Percentiles rank a stretch among this genome's conserved stretches.
Conservation (phyloP, 106 monocot species). For the Dendrobium nobile region DNA sequence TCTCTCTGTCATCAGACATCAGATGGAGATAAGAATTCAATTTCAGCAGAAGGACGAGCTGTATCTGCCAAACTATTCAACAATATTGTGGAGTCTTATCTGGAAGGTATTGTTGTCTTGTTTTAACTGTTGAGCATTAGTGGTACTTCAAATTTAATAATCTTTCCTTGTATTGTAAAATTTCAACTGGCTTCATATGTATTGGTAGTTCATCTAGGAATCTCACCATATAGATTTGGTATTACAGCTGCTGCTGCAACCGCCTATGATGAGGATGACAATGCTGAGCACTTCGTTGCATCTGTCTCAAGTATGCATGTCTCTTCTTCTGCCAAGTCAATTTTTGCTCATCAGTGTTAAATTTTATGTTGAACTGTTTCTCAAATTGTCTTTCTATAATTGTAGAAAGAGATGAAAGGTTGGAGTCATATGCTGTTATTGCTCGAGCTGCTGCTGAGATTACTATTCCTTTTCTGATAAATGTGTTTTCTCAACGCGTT, state of each 20-base stretch:
- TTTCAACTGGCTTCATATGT: background rate
- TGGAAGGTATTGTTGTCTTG: slow-evolving; percentile 47
- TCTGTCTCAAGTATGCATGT: slow-evolving; percentile 68
- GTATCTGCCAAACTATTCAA: slow-evolving; percentile 66
- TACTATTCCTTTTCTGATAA: slow-evolving; percentile 66
- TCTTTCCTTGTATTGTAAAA: background rate
- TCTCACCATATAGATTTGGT: slow-evolving; percentile 8
- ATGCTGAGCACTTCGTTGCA: slow-evolving; percentile 75
- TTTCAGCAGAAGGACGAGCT: slow-evolving; percentile 55
- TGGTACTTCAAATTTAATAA: background rate
- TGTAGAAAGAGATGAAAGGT: slow-evolving; percentile 87
- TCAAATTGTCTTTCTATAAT: slow-evolving; percentile 5
- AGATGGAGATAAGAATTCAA: slow-evolving; percentile 33
- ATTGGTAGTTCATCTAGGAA: background rate
- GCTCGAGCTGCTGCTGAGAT: slow-evolving; percentile 63
- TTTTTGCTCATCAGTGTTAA: background rate
- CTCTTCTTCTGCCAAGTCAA: background rate
- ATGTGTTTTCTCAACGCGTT: slow-evolving; percentile 52
- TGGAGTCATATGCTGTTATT: slow-evolving; percentile 83
- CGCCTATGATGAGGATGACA: slow-evolving; percentile 66
- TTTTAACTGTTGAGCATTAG: background rate
- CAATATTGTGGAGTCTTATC: slow-evolving; percentile 51
- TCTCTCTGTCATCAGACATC: slow-evolving; percentile 35
- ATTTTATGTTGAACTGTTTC: background rate
- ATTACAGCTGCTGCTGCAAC: slow-evolving; percentile 73